phyloP scores from a whole-genome alignment of 1,284 basidiomycete species.

The Phellopilus nigrolimitatus region DNA sequence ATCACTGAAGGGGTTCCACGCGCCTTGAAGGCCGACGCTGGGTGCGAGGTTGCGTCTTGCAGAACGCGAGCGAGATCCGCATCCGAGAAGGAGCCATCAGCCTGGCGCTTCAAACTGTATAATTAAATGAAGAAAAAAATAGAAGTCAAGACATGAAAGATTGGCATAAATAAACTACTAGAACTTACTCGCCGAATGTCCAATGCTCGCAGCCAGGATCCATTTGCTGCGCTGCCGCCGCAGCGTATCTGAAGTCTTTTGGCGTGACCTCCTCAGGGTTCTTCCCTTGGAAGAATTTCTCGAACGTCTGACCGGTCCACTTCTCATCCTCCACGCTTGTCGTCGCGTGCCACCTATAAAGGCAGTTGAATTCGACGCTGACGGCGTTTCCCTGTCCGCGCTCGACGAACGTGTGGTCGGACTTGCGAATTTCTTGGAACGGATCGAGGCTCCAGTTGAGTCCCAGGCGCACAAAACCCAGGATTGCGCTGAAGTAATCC shows the following conservation, averaged over 20 bases:
- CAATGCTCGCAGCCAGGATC: slow-evolving; percentile 44
- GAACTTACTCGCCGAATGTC: slow-evolving; percentile 58
- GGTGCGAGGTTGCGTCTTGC: slow-evolving; percentile 64
- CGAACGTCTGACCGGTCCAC: slow-evolving; percentile 54
- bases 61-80: slow-evolving; percentile 64
- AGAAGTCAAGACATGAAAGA: slow-evolving; percentile 15
- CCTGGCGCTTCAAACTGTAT: slow-evolving; percentile 55
- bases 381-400: slow-evolving; percentile 28
- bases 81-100: slow-evolving; percentile 63
- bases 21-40: slow-evolving; percentile 76
- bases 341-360: slow-evolving; percentile 65
- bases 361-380: slow-evolving; percentile 29
- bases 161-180: background rate
- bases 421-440: slow-evolving; percentile 23
- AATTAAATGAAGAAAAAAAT: slow-evolving; percentile 11
- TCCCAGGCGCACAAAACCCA: slow-evolving; percentile 25
- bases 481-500: slow-evolving; percentile 26
- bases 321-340: slow-evolving; percentile 64
- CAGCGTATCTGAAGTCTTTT: slow-evolving; percentile 54
- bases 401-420: slow-evolving; percentile 25
- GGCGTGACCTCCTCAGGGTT: slow-evolving; percentile 48
- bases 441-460: slow-evolving; percentile 24
- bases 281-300: slow-evolving; percentile 50
- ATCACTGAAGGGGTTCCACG: slow-evolving; percentile 71
- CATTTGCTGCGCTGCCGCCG: slow-evolving; percentile 33